phyloP scores from a whole-genome alignment of 192 early-diverging fungal genomes.

The Mortierella antarctica region DNA sequence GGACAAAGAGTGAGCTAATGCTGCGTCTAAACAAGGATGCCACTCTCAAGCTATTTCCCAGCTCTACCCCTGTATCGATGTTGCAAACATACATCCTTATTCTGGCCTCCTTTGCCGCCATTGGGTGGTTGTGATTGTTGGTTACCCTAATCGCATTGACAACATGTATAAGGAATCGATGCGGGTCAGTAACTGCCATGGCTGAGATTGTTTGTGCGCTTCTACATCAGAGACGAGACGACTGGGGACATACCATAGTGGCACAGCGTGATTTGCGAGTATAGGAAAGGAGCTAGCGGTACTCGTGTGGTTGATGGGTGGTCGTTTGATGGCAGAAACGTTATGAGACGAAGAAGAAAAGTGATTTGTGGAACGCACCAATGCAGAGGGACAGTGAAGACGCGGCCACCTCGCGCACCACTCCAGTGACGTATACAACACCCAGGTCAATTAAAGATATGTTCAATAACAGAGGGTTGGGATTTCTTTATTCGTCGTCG shows the following conservation, averaged over 20 bases:
- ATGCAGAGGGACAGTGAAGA: slow-evolving; percentile 7
- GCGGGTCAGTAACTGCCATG: background rate
- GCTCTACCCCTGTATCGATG: background rate
- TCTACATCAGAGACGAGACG: too few relatives aligned
- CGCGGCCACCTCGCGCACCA: slow-evolving; percentile 7
- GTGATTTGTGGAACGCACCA: background rate
- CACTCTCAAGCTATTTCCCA: background rate
- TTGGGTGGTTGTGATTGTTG: slow-evolving; percentile 52
- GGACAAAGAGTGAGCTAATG: background rate
- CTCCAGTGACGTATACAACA: slow-evolving; percentile 29
- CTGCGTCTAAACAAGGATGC: background rate
- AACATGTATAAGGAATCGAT: background rate
- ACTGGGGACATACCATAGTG: background rate
- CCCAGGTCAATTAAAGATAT: slow-evolving; percentile 1
- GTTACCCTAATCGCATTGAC: slow-evolving; percentile 29
- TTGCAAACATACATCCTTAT: slow-evolving; percentile 45
- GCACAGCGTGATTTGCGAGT: background rate
- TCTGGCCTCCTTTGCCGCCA: slow-evolving; percentile 32
- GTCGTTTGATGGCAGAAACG: background rate
- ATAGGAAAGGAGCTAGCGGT: background rate
- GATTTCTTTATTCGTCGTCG: slow-evolving; percentile 28
- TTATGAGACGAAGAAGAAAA: background rate
- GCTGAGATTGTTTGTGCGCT: background rate
- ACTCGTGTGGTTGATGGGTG: background rate
- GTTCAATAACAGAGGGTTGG: background rate